A percentile compares a stretch with the other conserved stretches of the same genome.
Conservation (phyloP, 2,329 filamentous ascomycete genomes). For the Colletotrichum theobromicola region DNA sequence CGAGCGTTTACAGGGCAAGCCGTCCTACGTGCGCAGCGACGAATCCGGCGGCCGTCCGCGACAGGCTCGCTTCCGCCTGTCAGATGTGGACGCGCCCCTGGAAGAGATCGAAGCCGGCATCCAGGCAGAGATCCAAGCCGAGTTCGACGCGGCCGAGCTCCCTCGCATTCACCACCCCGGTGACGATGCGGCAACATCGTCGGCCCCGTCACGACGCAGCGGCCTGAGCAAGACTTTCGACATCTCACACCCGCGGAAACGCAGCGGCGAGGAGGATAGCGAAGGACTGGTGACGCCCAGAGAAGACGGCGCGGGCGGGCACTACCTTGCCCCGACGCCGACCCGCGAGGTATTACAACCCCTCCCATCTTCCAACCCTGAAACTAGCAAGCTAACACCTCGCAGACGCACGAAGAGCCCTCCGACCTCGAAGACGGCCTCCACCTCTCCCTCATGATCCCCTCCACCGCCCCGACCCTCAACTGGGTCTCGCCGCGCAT, state of each 20-base stretch:
- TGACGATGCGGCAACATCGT: background rate
- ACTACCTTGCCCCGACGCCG: background rate
- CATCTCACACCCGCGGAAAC: background rate
- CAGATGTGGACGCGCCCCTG: background rate
- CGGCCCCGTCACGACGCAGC: background rate
- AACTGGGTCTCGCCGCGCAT: conserved; percentile 19
- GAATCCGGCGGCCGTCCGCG: background rate
- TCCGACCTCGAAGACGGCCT: conserved; percentile 6
- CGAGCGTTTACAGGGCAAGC: conserved; percentile 6
- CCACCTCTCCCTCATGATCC: background rate
- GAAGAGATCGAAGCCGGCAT: background rate
- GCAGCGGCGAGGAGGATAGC: background rate
- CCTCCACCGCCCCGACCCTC: conserved; percentile 1
- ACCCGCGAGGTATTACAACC: background rate
- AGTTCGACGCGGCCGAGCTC: background rate
- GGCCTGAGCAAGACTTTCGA: background rate
- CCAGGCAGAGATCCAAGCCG: background rate
- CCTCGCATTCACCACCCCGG: background rate
- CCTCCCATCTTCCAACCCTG: background rate
- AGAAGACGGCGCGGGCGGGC: background rate
- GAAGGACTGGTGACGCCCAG: conserved; percentile 1
- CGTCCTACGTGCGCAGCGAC: conserved; percentile 5
- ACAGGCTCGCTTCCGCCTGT: background rate
- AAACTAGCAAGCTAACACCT: background rate
- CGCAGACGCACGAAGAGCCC: background rate